Base-by-base conservation (phyloP, 495 filamentous ascomycete species). In the Hyaloscypha finlandica region DNA sequence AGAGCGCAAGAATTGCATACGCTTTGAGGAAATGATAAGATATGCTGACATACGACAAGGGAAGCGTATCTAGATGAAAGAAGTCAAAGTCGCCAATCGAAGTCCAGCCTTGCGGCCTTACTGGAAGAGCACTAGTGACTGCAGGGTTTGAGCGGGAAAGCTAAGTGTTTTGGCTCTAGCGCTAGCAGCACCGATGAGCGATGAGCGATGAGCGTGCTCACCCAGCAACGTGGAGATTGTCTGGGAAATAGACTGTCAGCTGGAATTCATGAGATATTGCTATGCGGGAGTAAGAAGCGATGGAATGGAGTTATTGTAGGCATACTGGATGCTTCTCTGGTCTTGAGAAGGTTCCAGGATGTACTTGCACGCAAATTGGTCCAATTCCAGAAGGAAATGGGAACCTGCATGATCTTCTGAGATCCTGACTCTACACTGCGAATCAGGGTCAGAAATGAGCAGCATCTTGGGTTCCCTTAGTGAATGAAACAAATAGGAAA, bases 101-200 rank as follows among this genome's bases (percentile, higher is more conserved):
- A 22, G 30, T 31, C 30, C 56, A 59, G 56, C 56, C 56, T 59
- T 59, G 56, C 35, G 59, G 16, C 31, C 32, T 42, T 30, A 22
- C 59, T 42, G n/a, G 35, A 16, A 42, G 1, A 8, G 8, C 9
- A 35, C n/a, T 61, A 61, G 29, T 5, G 11, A 4, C 42, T 2
- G 32, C 60, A 62, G 37, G 60, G 60, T n/a, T 51, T 6, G 20
- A 22, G 39, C 60, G 60, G 60, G 60, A 48, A 30, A 42, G 20
- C 59, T 61, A 61, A 52, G 30, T 39, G 60, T 22, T 51, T 62
- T 32, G n/a, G 37, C 25, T 25, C 16, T 39, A 12, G 19, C 22
- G 8, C 12, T 37, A 37, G 6, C 42, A 48, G 42, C 16, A 6
- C 9, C 42, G 42, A 48, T 37, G 35, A 37, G 33, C 33, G n/a